Evolutionary conservation across 768 basidiomycete genomes (phyloP), one percentile per base, ranked within the genome.

Genomic region (Leccinum arenicola): DNA sequence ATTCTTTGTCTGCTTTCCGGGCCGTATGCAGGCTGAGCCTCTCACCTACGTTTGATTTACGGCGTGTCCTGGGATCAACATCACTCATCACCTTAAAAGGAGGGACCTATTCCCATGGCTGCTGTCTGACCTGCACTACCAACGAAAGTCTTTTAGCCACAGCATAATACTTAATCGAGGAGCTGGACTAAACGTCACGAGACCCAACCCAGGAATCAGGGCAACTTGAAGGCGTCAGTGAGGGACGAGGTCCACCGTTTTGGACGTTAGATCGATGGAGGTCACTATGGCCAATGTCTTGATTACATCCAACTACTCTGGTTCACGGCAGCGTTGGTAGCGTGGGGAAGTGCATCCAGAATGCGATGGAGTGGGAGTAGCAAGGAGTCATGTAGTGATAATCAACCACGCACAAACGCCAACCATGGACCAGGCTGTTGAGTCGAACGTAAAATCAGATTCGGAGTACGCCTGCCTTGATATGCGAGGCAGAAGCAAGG

Each of bases 401-500:
- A 65, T 62, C 68, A 55, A 52, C 55, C 54, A 62, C 66, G 68
- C 61, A 63, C 61, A 59, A 66, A 62, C 58, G 47, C 61, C 64
- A 69, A 60, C 25, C 52, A 65, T 17, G 40, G 33, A 12, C 33
- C 55, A 68, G 29, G 58, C 45, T 12, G 3, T 45, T 19, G 43
- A 51, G 36, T 40, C 29, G 51, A 51, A 64, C 64, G 61, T 61
- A 68, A 70, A 50, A 54, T 68, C 56, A 53, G 60, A 62, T 52
- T 56, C 52, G 33, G 59, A 48, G 6, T 65, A 55, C 53, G 50
- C 64, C 65, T 67, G 59, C 36, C 65, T 56, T 65, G 65, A 67
- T 56, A 69, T 70, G 68, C 63, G 59, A 67, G 65, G 63, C 55
- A 61, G 56, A 61, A 66, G 60, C 60, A 52, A 70, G 64, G 65